phyloP scores from a whole-genome alignment of 495 filamentous ascomycete genomes.

The Podospora anserina region DNA sequence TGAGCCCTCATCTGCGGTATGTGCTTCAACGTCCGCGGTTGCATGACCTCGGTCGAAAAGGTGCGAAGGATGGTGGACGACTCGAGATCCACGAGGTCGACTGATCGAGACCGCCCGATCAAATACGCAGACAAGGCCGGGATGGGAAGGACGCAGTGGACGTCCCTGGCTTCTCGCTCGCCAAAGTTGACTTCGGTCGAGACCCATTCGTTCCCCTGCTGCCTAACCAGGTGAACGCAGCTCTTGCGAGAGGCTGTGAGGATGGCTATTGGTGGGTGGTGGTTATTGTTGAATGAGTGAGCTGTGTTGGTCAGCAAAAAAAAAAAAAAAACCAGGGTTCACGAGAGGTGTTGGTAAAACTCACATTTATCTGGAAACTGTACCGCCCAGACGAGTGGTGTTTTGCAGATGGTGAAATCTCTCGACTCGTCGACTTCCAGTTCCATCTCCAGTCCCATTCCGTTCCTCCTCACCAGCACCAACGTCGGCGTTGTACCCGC shows the following conservation, averaged over 20 bases:
- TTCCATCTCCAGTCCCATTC: constrained; percentile 52
- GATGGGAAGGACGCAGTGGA: constrained; percentile 42
- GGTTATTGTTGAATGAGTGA: constrained; percentile 7
- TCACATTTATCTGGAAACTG: constrained; percentile 42
- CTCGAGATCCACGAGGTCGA: constrained; percentile 54
- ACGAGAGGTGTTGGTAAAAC: constrained; percentile 8
- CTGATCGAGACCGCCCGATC: constrained; percentile 44
- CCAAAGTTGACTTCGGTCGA: constrained; percentile 39
- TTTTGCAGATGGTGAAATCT: constrained; percentile 44
- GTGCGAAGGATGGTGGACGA: constrained; percentile 51
- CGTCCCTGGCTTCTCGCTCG: constrained; percentile 27
- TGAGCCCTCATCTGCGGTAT: constrained; percentile 46
- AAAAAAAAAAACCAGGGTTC: neutral
- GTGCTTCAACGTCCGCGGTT: constrained; percentile 50
- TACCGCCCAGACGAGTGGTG: constrained; percentile 43
- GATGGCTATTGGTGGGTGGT: constrained; percentile 26
- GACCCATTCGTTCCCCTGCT: constrained; percentile 36
- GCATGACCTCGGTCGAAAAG: constrained; percentile 55
- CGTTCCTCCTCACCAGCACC: constrained; percentile 56
- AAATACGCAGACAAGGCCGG: constrained; percentile 46
- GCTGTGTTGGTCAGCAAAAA: constrained; percentile 15
- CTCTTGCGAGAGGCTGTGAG: constrained; percentile 42
- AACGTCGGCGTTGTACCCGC: constrained; percentile 40
- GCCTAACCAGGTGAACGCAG: constrained; percentile 46
- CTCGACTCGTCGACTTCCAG: constrained; percentile 28